Evolutionary conservation across 352 stramenopile species (phyloP), one percentile per base, ranked within the genome.

Genomic region (Phytophthora sp.): DNA sequence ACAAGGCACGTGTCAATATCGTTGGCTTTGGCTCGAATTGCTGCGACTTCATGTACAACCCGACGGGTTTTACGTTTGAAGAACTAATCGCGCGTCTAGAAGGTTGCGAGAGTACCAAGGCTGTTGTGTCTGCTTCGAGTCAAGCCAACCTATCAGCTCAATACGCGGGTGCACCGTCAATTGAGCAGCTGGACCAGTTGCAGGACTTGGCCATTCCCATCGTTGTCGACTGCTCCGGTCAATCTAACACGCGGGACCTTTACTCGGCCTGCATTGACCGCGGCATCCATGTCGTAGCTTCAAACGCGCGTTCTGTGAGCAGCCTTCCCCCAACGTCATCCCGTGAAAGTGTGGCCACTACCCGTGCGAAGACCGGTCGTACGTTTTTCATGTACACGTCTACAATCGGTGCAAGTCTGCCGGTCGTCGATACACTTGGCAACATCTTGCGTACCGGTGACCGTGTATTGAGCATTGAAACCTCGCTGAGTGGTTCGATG

Each of bases 361-460:
- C 73, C 7, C 60, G 43, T 11, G 26, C 39, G 7, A 63, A 70
- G 62, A 55, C 66, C 10, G 82, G 80, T 0, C 84, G 82, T 20
- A 80, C 82, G 9, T 94, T 89, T 51, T 78, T 91, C 62, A 83
- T 94, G 76, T 92, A 91, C 74, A 88, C 84, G 20, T 91, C 85
- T 8, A 91, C 84, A 8, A 84, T 94, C 48, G 82, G 74, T 8
- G 85, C 82, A 24, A 89, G 76, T 54, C 31, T 94, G 5, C 85
- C 85, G 0, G 79, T 94, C 11, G 62, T 94, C 27, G 81, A 91
- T 52, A 94, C 85, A 20, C 70, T 94, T 11, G 79, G 77, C 37
- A 88, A 90, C 57, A 88, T 92, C 39, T 46, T 94, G 51, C 78
- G 82, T 30, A 92, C 79, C 2, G 85, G 83, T 41, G 85, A 94